These are phyloP conservation scores for Gigaspora rosea DNA, from an alignment of 192 early-diverging fungal species.

Conservation along the genomic window DNA sequence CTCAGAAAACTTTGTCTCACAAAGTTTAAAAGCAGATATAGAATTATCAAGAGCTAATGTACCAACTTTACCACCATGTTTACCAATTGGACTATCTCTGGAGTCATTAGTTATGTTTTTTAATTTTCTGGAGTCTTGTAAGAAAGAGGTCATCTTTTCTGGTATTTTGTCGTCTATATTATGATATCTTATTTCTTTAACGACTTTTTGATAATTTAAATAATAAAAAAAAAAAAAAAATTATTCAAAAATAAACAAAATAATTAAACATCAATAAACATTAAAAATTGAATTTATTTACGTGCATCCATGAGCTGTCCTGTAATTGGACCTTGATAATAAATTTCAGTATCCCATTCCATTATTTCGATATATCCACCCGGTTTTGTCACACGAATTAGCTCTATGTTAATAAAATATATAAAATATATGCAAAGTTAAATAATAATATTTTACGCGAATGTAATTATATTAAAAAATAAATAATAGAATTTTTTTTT, in stretches of 20 bases:
- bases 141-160: neutral
- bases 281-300: neutral
- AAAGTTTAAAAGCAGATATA: neutral
- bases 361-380: constrained; percentile 53
- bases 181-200: neutral
- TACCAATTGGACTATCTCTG: neutral
- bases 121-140: neutral
- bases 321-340: neutral
- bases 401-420: constrained; percentile 40
- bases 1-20: neutral
- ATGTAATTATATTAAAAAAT: no score
- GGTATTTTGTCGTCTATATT: neutral
- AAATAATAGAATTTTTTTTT: no score
- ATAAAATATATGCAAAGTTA: no score
- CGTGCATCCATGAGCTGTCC: neutral
- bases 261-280: neutral
- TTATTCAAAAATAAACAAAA: no score
- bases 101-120: neutral
- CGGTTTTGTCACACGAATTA: constrained; percentile 54
- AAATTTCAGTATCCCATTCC: constrained; percentile 32
- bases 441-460: no score
- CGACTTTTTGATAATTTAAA: neutral
- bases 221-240: no score
- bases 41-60: neutral
- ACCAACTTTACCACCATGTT: neutral